phyloP scores from a whole-genome alignment of 768 basidiomycete genomes.

The Calocera viscosa region DNA sequence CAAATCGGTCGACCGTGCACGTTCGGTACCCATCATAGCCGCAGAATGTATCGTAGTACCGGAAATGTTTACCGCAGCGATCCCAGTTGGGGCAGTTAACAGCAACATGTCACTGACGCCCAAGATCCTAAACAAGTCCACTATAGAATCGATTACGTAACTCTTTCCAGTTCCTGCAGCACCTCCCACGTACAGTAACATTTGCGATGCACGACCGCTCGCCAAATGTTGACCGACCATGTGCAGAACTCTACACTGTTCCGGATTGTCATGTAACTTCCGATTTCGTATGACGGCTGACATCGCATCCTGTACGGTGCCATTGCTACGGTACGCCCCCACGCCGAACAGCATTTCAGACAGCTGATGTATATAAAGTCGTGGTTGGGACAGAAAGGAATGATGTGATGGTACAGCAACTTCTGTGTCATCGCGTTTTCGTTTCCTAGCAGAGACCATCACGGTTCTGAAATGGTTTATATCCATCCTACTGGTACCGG shows the following conservation, averaged over 20 bases:
- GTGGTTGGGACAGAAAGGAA: too few species aligned
- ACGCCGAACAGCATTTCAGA: too few species aligned
- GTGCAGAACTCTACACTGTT: not conserved
- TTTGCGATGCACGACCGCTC: not conserved
- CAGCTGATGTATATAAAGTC: too few species aligned
- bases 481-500: too few species aligned
- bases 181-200: not conserved
- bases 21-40: not conserved
- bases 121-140: not conserved
- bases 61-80: not conserved
- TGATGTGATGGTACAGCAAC: too few species aligned
- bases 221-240: not conserved
- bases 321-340: too few species aligned
- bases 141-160: not conserved
- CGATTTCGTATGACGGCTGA: too few species aligned
- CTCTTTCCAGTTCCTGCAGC: not conserved
- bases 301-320: too few species aligned
- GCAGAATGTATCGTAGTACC: slow-evolving; percentile 1
- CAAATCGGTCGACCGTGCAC: not conserved
- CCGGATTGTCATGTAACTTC: not conserved
- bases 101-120: not conserved
- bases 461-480: not conserved
- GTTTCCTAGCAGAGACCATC: not conserved
- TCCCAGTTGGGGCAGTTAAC: not conserved
- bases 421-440: not conserved